phyloP scores from a whole-genome alignment of 768 basidiomycete species.

The Porphyrellus cyaneotinctus region DNA sequence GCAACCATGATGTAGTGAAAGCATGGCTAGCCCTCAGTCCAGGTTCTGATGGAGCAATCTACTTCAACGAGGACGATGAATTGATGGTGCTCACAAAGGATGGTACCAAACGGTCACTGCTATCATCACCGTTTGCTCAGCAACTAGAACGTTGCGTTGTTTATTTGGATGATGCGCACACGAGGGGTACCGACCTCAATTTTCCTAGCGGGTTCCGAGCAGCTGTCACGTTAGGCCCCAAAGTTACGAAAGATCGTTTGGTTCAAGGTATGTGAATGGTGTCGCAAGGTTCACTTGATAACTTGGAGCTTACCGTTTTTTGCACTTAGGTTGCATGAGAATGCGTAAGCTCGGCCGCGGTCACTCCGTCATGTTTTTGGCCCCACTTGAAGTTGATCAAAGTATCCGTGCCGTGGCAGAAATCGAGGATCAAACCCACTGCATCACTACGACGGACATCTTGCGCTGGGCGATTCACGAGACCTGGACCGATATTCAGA shows the following conservation, averaged over 20 bases:
- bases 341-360: too few species aligned
- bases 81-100: background rate
- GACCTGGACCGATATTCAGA: background rate
- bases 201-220: background rate
- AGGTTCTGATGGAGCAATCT: background rate
- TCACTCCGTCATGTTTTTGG: background rate
- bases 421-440: background rate
- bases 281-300: too few species aligned
- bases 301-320: too few species aligned
- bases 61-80: background rate
- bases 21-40: background rate
- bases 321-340: too few species aligned
- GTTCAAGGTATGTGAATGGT: background rate
- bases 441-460: background rate
- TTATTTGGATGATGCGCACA: background rate
- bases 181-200: too few species aligned
- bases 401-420: background rate
- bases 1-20: background rate
- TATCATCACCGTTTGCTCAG: background rate
- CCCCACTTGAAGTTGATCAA: background rate
- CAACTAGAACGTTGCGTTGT: background rate
- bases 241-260: background rate
- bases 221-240: too few species aligned
- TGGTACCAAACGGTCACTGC: background rate
- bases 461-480: background rate